A percentile compares a stretch with the other conserved stretches of the same genome.
Conservation (phyloP, 371 early-diverging fungal species). For the Thermomucor indicae-seudaticae region DNA sequence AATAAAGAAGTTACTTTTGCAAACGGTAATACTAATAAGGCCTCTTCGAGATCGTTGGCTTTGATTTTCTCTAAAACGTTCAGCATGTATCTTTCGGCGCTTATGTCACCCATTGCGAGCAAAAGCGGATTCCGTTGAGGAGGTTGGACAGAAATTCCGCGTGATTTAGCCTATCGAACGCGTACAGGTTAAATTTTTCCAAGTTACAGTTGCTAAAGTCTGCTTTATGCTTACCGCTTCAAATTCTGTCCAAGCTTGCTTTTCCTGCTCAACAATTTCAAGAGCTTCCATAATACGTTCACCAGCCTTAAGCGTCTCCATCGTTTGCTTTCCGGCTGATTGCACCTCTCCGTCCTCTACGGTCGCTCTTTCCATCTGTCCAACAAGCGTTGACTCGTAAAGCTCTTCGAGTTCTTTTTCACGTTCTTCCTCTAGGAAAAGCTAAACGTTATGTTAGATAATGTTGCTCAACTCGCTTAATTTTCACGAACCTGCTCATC, state of each 20-base stretch:
- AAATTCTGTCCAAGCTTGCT: constrained; percentile 61
- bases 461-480: too few relatives aligned
- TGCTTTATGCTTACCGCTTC: constrained; percentile 31
- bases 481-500: constrained; percentile 90
- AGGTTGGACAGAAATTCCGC: constrained; percentile 47
- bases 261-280: constrained; percentile 82
- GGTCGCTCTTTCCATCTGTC: constrained; percentile 58
- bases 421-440: constrained; percentile 94
- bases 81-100: constrained; percentile 82
- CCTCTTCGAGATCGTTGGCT: constrained; percentile 84
- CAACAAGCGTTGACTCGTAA: constrained; percentile 75
- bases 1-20: constrained; percentile 71
- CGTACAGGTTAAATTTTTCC: not conserved
- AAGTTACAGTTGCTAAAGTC: not conserved
- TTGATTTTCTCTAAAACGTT: constrained; percentile 70
- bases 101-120: constrained; percentile 63
- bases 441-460: too few relatives aligned
- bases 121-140: constrained; percentile 69
- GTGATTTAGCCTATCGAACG: constrained; percentile 41
- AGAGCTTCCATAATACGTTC: constrained; percentile 90
- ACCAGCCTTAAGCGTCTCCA: constrained; percentile 90
- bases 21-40: constrained; percentile 85
- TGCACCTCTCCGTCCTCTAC: constrained; percentile 63
- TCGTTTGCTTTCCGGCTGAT: constrained; percentile 78
- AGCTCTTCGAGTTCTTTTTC: constrained; percentile 90